A percentile compares a stretch with the other conserved stretches of the same genome.
These are phyloP conservation scores for Blastocystis sp. DNA, from an alignment of 352 stramenopile genomes.

Conservation along the genomic window DNA sequence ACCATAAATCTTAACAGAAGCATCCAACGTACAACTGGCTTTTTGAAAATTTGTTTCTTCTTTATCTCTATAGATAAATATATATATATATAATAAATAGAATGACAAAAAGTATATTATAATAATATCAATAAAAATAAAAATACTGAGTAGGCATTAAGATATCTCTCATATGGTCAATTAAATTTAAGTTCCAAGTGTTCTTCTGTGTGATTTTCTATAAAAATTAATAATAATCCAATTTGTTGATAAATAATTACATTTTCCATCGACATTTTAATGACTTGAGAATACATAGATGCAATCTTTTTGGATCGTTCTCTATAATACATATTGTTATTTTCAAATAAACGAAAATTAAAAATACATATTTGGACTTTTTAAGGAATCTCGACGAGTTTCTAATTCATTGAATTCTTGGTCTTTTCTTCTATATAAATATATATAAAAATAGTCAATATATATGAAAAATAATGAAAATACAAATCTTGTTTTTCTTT, in stretches of 20 bases:
- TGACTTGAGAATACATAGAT: slow-evolving; percentile 18
- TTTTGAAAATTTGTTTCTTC: slow-evolving; percentile 73
- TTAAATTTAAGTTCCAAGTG: slow-evolving; percentile 35
- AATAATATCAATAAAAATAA: too few relatives aligned
- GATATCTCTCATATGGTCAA: slow-evolving; percentile 35
- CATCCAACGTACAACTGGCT: slow-evolving; percentile 81
- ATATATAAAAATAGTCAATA: background rate
- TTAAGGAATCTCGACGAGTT: background rate
- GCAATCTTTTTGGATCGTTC: slow-evolving; percentile 16
- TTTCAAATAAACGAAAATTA: background rate
- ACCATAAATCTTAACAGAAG: slow-evolving; percentile 92
- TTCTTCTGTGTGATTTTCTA: slow-evolving; percentile 38
- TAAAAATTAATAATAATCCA: background rate
- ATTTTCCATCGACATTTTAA: slow-evolving; percentile 34
- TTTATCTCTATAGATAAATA: slow-evolving; percentile 8
- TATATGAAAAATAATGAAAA: background rate
- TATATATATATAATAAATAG: background rate
- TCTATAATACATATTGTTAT: background rate
- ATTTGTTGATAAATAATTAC: background rate
- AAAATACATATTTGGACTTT: background rate
- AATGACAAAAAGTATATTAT: too few relatives aligned
- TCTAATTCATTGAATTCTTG: background rate
- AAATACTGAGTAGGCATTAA: too few relatives aligned
- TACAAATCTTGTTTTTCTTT: slow-evolving; percentile 3
- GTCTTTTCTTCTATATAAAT: background rate